A percentile compares a stretch with the other conserved stretches of the same genome.
phyloP scores from a whole-genome alignment of 2,329 filamentous ascomycete species.

The Neopestalotiopsis rosae region DNA sequence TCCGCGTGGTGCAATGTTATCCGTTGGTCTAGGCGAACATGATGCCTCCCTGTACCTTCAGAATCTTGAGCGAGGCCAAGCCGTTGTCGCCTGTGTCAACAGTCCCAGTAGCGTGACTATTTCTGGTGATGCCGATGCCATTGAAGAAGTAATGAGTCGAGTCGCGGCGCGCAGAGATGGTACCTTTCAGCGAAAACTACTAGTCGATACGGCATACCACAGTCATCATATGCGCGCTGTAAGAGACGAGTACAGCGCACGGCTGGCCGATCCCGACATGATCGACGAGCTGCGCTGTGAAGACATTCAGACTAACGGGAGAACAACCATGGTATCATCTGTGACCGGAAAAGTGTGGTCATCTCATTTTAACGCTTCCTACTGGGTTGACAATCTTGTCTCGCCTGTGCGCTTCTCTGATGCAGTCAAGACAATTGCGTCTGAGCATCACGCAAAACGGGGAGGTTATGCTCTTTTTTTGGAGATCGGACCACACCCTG shows the following conservation, averaged over 20 bases:
- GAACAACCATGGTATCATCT: conserved; percentile 1
- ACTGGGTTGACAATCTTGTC: conserved; percentile 43
- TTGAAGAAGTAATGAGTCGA: conserved; percentile 21
- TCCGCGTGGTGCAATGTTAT: conserved; percentile 44
- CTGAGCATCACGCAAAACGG: background rate
- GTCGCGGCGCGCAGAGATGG: conserved; percentile 20
- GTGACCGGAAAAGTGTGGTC: background rate
- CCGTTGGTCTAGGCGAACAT: conserved; percentile 22
- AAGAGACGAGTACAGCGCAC: background rate
- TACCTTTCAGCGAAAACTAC: conserved; percentile 27
- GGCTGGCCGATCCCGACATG: background rate
- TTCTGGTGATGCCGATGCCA: conserved; percentile 26
- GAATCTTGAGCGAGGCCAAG: background rate
- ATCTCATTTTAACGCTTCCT: conserved; percentile 26
- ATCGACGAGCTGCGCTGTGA: background rate
- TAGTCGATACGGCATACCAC: conserved; percentile 31
- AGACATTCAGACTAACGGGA: background rate
- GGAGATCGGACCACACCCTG: conserved; percentile 34
- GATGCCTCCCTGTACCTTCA: background rate
- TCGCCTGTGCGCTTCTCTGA: conserved; percentile 40
- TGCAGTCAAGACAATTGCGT: conserved; percentile 25
- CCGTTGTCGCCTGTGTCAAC: conserved; percentile 27
- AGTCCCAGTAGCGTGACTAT: conserved; percentile 29
- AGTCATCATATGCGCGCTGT: conserved; percentile 36
- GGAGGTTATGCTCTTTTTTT: conserved; percentile 13